These are phyloP conservation scores for Mucor ambiguus DNA, from an alignment of 371 early-diverging fungal species.

Conservation along the genomic window DNA sequence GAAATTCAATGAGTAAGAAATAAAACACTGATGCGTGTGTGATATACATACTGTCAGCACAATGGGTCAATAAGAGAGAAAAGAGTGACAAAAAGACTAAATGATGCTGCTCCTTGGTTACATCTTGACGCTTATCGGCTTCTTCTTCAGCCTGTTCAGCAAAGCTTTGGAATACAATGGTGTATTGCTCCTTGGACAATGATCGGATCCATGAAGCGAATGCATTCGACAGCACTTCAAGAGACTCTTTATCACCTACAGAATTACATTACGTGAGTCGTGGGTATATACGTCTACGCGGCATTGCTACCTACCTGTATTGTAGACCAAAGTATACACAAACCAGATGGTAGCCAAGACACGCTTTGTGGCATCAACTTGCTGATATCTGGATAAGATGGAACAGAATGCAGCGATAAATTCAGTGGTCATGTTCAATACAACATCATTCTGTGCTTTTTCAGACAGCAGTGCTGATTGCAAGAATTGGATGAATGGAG, in stretches of 20 bases:
- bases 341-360: conserved; percentile 39
- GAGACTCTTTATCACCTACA: conserved; percentile 21
- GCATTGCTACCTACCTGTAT: conserved; percentile 11
- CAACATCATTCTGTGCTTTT: background rate
- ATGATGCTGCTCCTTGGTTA: conserved; percentile 28
- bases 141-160: conserved; percentile 32
- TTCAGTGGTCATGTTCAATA: conserved; percentile 29
- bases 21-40: background rate
- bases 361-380: conserved; percentile 29
- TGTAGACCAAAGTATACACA: conserved; percentile 27
- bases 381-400: conserved; percentile 29
- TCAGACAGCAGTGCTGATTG: conserved; percentile 11
- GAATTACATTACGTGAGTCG: background rate
- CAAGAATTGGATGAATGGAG: conserved; percentile 29
- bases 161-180: conserved; percentile 27
- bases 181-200: conserved; percentile 33
- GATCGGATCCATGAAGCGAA: conserved; percentile 36
- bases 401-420: conserved; percentile 41
- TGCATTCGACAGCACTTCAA: conserved; percentile 19
- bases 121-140: conserved; percentile 18
- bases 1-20: conserved; percentile 3
- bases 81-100: conserved; percentile 38
- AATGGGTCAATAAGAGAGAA: conserved; percentile 14
- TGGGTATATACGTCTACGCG: background rate
- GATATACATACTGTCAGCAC: conserved; percentile 22